Conservation (phyloP, 352 stramenopile genomes). For the Globisporangium recalcitrans region DNA sequence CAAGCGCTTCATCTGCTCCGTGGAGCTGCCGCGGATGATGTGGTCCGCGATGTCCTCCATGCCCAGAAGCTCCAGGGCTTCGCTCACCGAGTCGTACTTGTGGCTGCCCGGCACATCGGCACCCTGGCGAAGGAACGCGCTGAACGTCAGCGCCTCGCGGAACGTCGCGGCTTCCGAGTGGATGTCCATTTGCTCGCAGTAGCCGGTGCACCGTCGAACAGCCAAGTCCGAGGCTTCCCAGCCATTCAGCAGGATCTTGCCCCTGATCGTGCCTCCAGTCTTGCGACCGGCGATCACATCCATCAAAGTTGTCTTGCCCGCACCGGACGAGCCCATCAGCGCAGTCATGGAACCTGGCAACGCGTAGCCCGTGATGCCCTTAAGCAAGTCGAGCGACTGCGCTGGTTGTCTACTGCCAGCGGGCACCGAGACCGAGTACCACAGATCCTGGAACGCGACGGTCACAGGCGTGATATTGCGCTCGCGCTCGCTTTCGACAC, state of each 20-base stretch:
- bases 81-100: slow-evolving; percentile 53
- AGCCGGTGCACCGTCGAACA: slow-evolving; percentile 54
- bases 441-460: slow-evolving; percentile 52
- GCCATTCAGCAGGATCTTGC: slow-evolving; percentile 64
- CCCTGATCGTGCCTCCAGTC: slow-evolving; percentile 57
- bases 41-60: slow-evolving; percentile 57
- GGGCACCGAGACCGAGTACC: slow-evolving; percentile 46
- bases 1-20: slow-evolving; percentile 62
- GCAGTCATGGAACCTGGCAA: slow-evolving; percentile 57
- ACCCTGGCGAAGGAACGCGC: slow-evolving; percentile 76
- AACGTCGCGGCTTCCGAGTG: slow-evolving; percentile 88
- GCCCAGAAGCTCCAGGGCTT: slow-evolving; percentile 48
- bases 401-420: slow-evolving; percentile 27
- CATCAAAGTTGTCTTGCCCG: slow-evolving; percentile 93
- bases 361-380: slow-evolving; percentile 51
- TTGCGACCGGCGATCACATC: slow-evolving; percentile 94
- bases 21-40: slow-evolving; percentile 50
- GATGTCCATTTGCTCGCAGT: slow-evolving; percentile 88
- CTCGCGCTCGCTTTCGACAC: slow-evolving; percentile 19
- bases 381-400: slow-evolving; percentile 41
- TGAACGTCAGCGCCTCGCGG: slow-evolving; percentile 91
- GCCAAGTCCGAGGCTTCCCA: slow-evolving; percentile 42
- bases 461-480: slow-evolving; percentile 35
- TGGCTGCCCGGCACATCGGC: slow-evolving; percentile 27
- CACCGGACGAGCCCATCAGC: slow-evolving; percentile 67